phyloP scores from a whole-genome alignment of 1,284 basidiomycete species.

The Sporisorium scitamineum region DNA sequence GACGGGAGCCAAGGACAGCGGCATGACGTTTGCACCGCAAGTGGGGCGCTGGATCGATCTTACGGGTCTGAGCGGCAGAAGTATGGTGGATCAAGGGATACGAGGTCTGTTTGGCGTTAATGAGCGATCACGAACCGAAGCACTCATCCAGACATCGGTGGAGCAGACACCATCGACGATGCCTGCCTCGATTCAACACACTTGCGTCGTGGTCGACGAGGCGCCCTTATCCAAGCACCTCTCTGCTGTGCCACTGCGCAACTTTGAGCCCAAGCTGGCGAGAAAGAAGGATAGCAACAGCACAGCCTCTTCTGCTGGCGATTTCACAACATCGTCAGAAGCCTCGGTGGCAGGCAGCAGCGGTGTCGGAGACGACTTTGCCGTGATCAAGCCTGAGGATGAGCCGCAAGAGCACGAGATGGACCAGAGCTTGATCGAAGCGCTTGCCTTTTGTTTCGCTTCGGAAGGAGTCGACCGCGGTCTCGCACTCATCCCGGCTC shows the following conservation, averaged over 20 bases:
- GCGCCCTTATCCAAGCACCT: constrained; percentile 28
- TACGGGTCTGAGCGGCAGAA: constrained; percentile 58
- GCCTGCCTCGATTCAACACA: constrained; percentile 59
- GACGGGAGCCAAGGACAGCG: constrained; percentile 54
- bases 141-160: constrained; percentile 27
- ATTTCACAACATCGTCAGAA: background rate
- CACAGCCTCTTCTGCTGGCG: background rate
- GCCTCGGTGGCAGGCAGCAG: background rate
- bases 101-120: constrained; percentile 40
- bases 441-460: constrained; percentile 62
- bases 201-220: constrained; percentile 64
- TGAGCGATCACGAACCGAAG: constrained; percentile 32
- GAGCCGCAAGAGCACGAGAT: constrained; percentile 51
- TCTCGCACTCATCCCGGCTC: constrained; percentile 61
- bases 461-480: constrained; percentile 52
- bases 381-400: constrained; percentile 20
- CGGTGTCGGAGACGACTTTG: constrained; percentile 8
- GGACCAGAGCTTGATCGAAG: constrained; percentile 55
- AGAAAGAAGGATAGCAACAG: constrained; percentile 12
- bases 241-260: constrained; percentile 35
- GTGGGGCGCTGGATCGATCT: constrained; percentile 66
- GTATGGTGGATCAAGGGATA: constrained; percentile 49
- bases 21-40: constrained; percentile 32
- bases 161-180: constrained; percentile 33
- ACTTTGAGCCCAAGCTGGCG: constrained; percentile 42